Evolutionary conservation across 2,329 filamentous ascomycete genomes (phyloP).

Genomic region (Aspergillus sp.): DNA sequence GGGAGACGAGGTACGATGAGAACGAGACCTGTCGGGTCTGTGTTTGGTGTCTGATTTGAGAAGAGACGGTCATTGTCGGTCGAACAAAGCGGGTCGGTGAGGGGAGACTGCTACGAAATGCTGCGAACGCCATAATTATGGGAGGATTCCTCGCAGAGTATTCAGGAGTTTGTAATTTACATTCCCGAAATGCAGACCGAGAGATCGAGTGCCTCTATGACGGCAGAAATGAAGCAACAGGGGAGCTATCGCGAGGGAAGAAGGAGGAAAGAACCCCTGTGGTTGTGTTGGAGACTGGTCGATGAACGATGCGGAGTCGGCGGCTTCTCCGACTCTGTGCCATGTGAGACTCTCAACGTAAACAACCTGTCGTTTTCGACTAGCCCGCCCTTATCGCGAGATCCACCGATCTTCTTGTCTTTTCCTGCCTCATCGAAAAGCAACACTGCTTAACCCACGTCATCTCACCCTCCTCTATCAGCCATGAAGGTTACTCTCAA

Average conservation of each 20-base stretch:
- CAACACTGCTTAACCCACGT: neutral
- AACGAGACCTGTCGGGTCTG: constrained; percentile 59
- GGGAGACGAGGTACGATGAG: constrained; percentile 83
- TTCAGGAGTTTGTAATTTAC: constrained; percentile 29
- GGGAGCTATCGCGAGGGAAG: neutral
- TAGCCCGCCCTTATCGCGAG: constrained; percentile 9
- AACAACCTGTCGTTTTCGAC: neutral
- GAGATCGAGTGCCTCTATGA: constrained; percentile 16
- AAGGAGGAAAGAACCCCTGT: constrained; percentile 4
- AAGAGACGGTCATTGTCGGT: constrained; percentile 33
- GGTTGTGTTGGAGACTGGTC: constrained; percentile 12
- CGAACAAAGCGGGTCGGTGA: constrained; percentile 31
- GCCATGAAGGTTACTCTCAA: constrained; percentile 94
- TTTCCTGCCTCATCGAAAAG: neutral
- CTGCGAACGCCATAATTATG: constrained; percentile 40
- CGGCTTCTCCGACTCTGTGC: constrained; percentile 7
- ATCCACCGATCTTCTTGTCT: constrained; percentile 6
- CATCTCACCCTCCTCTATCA: constrained; percentile 7
- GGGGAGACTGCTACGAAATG: constrained; percentile 36
- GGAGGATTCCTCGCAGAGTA: constrained; percentile 8
- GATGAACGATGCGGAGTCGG: constrained; percentile 22
- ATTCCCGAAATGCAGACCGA: constrained; percentile 25
- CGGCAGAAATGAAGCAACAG: constrained; percentile 2
- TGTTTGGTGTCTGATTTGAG: constrained; percentile 35
- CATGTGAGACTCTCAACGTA: neutral